Percentiles rank a stretch among this genome's conserved stretches.
Evolutionary conservation across 2,329 filamentous ascomycete genomes (phyloP).

Genomic region (Fusarium nanum): DNA sequence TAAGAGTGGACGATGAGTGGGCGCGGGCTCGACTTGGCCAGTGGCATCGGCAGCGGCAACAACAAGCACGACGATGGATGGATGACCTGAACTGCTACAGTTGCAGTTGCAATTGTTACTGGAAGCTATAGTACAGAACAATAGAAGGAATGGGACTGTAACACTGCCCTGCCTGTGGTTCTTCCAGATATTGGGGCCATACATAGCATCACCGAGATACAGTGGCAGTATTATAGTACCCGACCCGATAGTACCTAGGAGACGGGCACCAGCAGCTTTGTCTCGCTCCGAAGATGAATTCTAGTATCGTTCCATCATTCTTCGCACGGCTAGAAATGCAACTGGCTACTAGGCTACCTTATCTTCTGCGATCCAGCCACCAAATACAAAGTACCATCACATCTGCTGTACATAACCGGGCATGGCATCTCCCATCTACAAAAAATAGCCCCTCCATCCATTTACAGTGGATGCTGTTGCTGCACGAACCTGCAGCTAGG

Average conservation of each 20-base stretch:
- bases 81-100: neutral
- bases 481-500: constrained; percentile 33
- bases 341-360: neutral
- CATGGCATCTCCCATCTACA: neutral
- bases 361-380: neutral
- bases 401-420: neutral
- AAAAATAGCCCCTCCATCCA: constrained; percentile 31
- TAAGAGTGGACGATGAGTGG: constrained; percentile 33
- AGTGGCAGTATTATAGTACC: neutral
- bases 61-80: constrained; percentile 5
- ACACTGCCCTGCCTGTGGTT: neutral
- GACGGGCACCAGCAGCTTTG: neutral
- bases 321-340: constrained; percentile 1
- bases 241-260: neutral
- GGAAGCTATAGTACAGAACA: neutral
- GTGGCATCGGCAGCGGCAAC: constrained; percentile 20
- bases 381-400: constrained; percentile 14
- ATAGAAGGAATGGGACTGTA: neutral
- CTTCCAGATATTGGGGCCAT: neutral
- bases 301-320: constrained; percentile 1
- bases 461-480: constrained; percentile 27
- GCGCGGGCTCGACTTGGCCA: constrained; percentile 37
- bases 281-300: constrained; percentile 8
- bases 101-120: constrained; percentile 2
- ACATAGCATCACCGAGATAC: neutral